Conservation (phyloP, 768 basidiomycete species). For the Tulasnella sp. region DNA sequence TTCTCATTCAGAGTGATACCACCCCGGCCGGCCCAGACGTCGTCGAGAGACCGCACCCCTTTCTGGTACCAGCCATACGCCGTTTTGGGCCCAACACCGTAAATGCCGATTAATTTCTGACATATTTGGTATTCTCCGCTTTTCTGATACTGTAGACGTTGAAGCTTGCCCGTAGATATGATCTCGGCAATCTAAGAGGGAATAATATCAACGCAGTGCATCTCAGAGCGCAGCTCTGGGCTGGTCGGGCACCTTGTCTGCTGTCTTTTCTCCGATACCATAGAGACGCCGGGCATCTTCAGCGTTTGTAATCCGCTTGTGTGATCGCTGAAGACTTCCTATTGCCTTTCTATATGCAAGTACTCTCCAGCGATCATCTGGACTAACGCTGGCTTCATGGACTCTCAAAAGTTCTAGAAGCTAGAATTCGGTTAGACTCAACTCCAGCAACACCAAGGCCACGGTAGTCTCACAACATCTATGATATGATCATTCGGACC, state of each 20-base stretch:
- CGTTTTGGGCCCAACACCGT: conserved; percentile 67
- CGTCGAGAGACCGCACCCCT: conserved; percentile 73
- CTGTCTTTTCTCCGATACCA: conserved; percentile 69
- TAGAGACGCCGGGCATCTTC: conserved; percentile 52
- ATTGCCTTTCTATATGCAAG: conserved; percentile 62
- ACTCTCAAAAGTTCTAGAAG: conserved; percentile 57
- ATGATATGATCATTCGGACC: conserved; percentile 64
- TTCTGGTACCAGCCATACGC: conserved; percentile 66
- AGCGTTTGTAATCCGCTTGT: conserved; percentile 48
- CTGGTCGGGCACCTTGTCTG: conserved; percentile 48
- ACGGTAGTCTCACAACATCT: conserved; percentile 47
- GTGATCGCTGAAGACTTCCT: conserved; percentile 47
- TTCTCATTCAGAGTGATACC: conserved; percentile 52
- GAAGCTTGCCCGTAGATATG: conserved; percentile 60
- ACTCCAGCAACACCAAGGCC: background rate
- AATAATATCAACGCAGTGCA: background rate
- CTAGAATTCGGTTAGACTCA: conserved; percentile 32
- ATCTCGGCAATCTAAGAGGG: conserved; percentile 67
- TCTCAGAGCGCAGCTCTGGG: background rate
- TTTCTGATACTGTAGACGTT: conserved; percentile 57
- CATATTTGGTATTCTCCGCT: conserved; percentile 53
- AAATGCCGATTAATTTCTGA: conserved; percentile 66
- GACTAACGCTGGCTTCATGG: conserved; percentile 51
- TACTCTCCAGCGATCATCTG: conserved; percentile 62
- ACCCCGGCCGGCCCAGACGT: conserved; percentile 51